Evolutionary conservation across 1,284 basidiomycete species (phyloP).

Genomic region (Austroboletus sp.): DNA sequence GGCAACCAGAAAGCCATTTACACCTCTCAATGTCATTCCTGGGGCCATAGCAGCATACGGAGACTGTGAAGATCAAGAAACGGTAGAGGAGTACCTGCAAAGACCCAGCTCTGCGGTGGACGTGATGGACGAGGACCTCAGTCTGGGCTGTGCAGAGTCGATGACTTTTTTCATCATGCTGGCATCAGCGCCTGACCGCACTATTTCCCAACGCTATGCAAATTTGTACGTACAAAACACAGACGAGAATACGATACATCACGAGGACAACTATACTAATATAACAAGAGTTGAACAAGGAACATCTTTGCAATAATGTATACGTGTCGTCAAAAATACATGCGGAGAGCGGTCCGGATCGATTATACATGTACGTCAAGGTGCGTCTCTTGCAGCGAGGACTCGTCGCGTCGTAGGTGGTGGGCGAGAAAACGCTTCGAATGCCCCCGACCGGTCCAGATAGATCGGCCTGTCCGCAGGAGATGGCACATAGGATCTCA

Average conservation of each 20-base stretch:
- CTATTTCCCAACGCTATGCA: constrained; percentile 4
- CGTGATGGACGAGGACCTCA: constrained; percentile 16
- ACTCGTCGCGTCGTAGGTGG: constrained; percentile 21
- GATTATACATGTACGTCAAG: constrained; percentile 8
- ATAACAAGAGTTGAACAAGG: constrained; percentile 12
- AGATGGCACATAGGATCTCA: constrained; percentile 37
- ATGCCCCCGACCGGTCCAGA: constrained; percentile 19
- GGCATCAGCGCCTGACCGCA: neutral
- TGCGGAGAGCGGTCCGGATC: neutral
- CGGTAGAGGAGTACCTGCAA: constrained; percentile 17
- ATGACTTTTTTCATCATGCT: neutral
- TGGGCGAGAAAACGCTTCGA: constrained; percentile 33
- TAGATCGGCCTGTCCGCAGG: constrained; percentile 12
- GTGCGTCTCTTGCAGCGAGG: constrained; percentile 5
- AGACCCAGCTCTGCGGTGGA: constrained; percentile 27
- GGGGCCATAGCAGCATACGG: constrained; percentile 26
- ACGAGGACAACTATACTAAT: constrained; percentile 11
- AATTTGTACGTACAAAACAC: constrained; percentile 13
- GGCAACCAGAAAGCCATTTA: constrained; percentile 32
- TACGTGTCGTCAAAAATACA: constrained; percentile 3
- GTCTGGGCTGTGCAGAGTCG: neutral
- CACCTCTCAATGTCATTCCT: constrained; percentile 14
- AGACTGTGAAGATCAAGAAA: constrained; percentile 17
- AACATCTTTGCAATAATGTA: constrained; percentile 22
- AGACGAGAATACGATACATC: constrained; percentile 19